These are phyloP conservation scores for Aureobasidium sp. DNA, from an alignment of 2,329 filamentous ascomycete genomes.

Conservation along the genomic window DNA sequence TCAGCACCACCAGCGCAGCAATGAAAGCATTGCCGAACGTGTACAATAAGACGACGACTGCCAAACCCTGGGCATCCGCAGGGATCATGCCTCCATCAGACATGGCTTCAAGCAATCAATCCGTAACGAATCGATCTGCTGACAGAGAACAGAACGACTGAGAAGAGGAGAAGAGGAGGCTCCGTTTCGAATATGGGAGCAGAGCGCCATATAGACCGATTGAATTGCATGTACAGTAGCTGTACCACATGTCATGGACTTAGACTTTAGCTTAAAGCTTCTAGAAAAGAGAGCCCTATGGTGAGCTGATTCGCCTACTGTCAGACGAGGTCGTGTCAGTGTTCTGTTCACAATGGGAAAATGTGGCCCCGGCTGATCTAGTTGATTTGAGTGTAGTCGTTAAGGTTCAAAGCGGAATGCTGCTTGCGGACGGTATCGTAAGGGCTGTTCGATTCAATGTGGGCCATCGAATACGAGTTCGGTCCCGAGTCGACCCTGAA, in stretches of 20 bases:
- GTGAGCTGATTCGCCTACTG: background rate
- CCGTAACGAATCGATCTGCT: background rate
- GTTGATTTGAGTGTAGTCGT: background rate
- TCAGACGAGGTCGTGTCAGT: background rate
- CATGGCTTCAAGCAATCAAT: background rate
- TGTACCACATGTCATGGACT: background rate
- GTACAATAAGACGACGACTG: background rate
- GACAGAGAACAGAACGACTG: background rate
- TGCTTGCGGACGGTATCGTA: background rate
- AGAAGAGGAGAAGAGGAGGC: background rate
- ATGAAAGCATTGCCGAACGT: background rate
- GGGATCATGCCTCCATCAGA: conserved; percentile 9
- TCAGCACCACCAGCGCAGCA: background rate
- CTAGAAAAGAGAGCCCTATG: background rate
- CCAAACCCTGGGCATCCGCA: background rate
- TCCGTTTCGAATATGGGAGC: background rate
- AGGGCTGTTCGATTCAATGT: background rate
- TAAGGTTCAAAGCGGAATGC: background rate
- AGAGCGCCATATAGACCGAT: background rate
- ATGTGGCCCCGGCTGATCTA: background rate
- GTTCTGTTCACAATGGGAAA: background rate
- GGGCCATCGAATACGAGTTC: background rate
- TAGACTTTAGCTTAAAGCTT: background rate
- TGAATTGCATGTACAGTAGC: background rate
- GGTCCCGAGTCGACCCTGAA: background rate